These are phyloP conservation scores for Neonothopanus nambi DNA, from an alignment of 1,284 basidiomycete species.

Conservation along the genomic window DNA sequence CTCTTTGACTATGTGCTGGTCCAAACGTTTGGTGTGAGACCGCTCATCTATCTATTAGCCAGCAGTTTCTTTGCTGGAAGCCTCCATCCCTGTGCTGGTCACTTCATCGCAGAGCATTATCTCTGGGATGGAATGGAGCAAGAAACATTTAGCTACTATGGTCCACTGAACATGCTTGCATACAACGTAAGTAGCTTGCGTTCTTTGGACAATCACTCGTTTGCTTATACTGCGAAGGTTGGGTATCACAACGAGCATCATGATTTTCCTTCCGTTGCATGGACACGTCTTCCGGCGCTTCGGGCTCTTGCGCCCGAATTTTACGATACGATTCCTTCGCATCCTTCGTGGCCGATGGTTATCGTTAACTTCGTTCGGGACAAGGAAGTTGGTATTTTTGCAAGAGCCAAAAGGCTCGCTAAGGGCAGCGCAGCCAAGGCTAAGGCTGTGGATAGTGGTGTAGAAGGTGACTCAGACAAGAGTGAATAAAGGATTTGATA, in stretches of 20 bases:
- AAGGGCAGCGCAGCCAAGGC: conserved; percentile 4
- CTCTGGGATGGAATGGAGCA: conserved; percentile 88
- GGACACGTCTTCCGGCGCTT: conserved; percentile 91
- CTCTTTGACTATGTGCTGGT: conserved; percentile 74
- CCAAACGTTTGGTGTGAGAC: conserved; percentile 55
- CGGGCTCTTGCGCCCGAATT: conserved; percentile 87
- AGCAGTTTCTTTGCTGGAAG: conserved; percentile 95
- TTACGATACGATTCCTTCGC: conserved; percentile 86
- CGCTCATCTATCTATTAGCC: conserved; percentile 83
- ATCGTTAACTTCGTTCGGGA: conserved; percentile 94
- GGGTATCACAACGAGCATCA: conserved; percentile 99
- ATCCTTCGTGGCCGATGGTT: conserved; percentile 94
- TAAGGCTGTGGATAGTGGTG: conserved; percentile 1
- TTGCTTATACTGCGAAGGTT: conserved; percentile 52
- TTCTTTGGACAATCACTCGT: background rate
- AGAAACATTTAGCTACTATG: conserved; percentile 98
- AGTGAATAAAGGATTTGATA: conserved; percentile 1
- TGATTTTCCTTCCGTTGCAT: conserved; percentile 95
- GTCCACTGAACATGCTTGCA: conserved; percentile 86
- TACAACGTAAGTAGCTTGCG: conserved; percentile 75
- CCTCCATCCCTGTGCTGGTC: conserved; percentile 92
- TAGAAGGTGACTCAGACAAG: conserved; percentile 11
- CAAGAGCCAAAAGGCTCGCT: conserved; percentile 46
- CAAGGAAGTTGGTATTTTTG: conserved; percentile 76
- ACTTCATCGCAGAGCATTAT: conserved; percentile 98